phyloP scores from a whole-genome alignment of 1,284 basidiomycete species.

The Laetiporus sulphureus region DNA sequence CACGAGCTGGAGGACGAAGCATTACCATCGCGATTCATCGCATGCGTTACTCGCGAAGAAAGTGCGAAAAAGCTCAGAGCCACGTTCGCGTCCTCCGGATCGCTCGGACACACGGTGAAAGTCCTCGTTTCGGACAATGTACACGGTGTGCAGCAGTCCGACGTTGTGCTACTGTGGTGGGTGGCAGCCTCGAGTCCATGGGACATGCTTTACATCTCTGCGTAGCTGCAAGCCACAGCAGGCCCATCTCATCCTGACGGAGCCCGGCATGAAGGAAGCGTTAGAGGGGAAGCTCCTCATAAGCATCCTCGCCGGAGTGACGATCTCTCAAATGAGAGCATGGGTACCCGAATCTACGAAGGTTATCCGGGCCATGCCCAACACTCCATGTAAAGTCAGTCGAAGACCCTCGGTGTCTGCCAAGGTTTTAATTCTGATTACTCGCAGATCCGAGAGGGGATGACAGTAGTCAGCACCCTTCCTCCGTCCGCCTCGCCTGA shows the following conservation, averaged over 20 bases:
- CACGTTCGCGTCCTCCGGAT: slow-evolving; percentile 55
- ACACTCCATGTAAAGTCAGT: slow-evolving; percentile 91
- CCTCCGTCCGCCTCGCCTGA: slow-evolving; percentile 45
- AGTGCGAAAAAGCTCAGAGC: slow-evolving; percentile 66
- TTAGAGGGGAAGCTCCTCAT: slow-evolving; percentile 88
- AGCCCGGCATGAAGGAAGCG: slow-evolving; percentile 82
- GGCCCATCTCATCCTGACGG: slow-evolving; percentile 69
- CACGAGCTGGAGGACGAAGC: slow-evolving; percentile 50
- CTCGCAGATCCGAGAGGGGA: slow-evolving; percentile 87
- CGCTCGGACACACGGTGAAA: slow-evolving; percentile 59
- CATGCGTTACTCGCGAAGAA: slow-evolving; percentile 81
- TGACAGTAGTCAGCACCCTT: slow-evolving; percentile 85
- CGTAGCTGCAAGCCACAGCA: slow-evolving; percentile 91
- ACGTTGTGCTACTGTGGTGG: slow-evolving; percentile 87
- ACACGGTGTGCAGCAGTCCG: slow-evolving; percentile 62
- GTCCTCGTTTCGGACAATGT: slow-evolving; percentile 71
- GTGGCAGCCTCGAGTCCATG: too few species aligned
- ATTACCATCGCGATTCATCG: slow-evolving; percentile 80
- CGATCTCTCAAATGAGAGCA: slow-evolving; percentile 71
- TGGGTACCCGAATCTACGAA: slow-evolving; percentile 77
- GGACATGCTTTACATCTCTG: too few species aligned
- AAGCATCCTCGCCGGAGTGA: slow-evolving; percentile 95
- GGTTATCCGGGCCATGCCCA: slow-evolving; percentile 97
- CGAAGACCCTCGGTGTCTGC: neutral
- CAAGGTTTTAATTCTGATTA: neutral